Conservation (phyloP, 352 stramenopile species). For the Blastocystis sp. region DNA sequence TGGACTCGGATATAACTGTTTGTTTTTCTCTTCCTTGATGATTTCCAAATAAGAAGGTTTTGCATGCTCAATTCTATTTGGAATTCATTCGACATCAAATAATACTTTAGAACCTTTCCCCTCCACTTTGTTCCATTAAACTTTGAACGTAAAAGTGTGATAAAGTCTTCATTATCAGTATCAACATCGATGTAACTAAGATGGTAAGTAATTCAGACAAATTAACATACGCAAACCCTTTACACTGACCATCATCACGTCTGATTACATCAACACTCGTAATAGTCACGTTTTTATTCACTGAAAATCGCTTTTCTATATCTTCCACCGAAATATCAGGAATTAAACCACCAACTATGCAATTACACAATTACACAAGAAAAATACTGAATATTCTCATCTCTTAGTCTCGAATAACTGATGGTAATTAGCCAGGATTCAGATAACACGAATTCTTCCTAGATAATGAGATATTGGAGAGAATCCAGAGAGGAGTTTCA, state of each 20-base stretch:
- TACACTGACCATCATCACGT: conserved; percentile 53
- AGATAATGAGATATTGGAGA: not conserved
- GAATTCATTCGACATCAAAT: not conserved
- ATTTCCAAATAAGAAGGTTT: conserved; percentile 57
- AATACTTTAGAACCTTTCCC: conserved; percentile 24
- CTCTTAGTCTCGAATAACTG: not conserved
- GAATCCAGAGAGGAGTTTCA: not conserved
- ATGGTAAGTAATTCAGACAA: not conserved
- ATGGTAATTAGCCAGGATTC: not conserved
- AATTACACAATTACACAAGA: not conserved
- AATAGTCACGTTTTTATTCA: not conserved
- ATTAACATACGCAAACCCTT: conserved; percentile 48
- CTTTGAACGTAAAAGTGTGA: conserved; percentile 6
- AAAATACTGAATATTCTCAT: conserved; percentile 47
- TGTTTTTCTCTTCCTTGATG: conserved; percentile 11
- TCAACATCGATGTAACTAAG: conserved; percentile 45
- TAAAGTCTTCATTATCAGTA: not conserved
- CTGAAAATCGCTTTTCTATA: conserved; percentile 38
- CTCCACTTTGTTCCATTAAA: conserved; percentile 59
- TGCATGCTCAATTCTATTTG: conserved; percentile 26
- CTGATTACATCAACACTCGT: conserved; percentile 47
- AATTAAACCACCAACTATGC: conserved; percentile 56
- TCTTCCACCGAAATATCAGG: conserved; percentile 21
- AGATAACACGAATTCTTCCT: not conserved
- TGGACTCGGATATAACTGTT: not conserved